A percentile compares a stretch with the other conserved stretches of the same genome.
Conservation (phyloP, 257 asterid genomes). For the Linderniella brevidens region DNA sequence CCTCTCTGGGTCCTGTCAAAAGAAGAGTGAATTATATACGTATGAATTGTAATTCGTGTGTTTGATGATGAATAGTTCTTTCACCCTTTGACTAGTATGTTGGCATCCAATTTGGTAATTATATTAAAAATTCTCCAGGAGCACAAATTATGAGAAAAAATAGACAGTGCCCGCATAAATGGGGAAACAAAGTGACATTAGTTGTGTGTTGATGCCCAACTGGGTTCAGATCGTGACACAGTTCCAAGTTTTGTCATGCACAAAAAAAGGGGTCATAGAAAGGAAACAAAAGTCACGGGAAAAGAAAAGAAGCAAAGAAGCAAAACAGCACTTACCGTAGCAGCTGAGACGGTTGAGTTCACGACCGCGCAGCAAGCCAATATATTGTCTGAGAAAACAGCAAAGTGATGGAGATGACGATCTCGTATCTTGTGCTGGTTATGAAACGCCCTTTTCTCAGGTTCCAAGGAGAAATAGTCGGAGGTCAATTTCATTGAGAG, state of each 20-base stretch:
- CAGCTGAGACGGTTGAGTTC: slow-evolving; percentile 63
- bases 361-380: slow-evolving; percentile 89
- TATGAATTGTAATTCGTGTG: background rate
- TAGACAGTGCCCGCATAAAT: no score
- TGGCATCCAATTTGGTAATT: no score
- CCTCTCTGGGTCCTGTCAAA: slow-evolving; percentile 55
- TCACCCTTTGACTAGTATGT: background rate
- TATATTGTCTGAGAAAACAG: slow-evolving; percentile 80
- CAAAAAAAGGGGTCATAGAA: slow-evolving; percentile 1
- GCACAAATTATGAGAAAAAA: background rate
- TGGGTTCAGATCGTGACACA: no score
- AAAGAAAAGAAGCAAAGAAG: slow-evolving; percentile 7
- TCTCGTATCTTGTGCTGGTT: slow-evolving; percentile 36
- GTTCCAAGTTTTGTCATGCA: background rate
- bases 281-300: slow-evolving; percentile 9
- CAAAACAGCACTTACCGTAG: slow-evolving; percentile 58
- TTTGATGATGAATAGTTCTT: background rate
- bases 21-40: slow-evolving; percentile 5
- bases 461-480: slow-evolving; percentile 57
- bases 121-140: background rate
- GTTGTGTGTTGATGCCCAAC: no score
- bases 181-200: no score
- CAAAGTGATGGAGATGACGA: slow-evolving; percentile 64
- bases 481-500: slow-evolving; percentile 81
- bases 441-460: slow-evolving; percentile 41